Conservation (phyloP, 2,329 filamentous ascomycete species). For the Mariannaea elegans region DNA sequence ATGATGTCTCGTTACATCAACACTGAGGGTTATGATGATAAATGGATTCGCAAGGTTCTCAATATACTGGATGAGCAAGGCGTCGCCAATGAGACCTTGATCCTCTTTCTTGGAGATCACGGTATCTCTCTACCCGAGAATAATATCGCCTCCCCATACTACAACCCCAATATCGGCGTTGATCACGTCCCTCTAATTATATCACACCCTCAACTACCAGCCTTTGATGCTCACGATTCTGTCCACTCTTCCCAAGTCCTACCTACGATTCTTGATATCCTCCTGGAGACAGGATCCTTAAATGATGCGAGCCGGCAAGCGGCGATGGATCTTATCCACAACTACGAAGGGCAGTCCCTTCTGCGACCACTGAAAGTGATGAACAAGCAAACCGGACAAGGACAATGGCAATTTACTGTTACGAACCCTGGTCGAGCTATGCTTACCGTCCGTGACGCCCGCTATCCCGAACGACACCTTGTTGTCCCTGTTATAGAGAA, state of each 20-base stretch:
- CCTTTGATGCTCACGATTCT: constrained; percentile 34
- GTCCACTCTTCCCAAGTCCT: constrained; percentile 41
- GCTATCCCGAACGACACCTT: constrained; percentile 34
- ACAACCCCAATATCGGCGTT: constrained; percentile 37
- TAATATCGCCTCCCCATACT: constrained; percentile 36
- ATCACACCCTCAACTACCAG: constrained; percentile 40
- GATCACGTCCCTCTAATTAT: constrained; percentile 41
- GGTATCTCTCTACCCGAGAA: constrained; percentile 42
- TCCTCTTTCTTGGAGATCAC: constrained; percentile 43
- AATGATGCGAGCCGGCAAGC: constrained; percentile 22
- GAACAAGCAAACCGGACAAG: constrained; percentile 20
- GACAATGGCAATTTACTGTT: constrained; percentile 39
- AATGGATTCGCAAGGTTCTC: constrained; percentile 38
- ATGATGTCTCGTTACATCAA: constrained; percentile 36
- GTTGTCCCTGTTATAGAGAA: constrained; percentile 38
- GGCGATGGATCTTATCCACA: constrained; percentile 32
- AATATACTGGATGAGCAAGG: constrained; percentile 40
- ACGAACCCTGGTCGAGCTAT: constrained; percentile 40
- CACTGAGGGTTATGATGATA: constrained; percentile 39
- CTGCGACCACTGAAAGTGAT: constrained; percentile 28
- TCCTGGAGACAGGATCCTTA: constrained; percentile 39
- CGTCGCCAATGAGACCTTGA: constrained; percentile 42
- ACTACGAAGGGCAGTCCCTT: constrained; percentile 40
- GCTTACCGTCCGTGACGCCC: constrained; percentile 36
- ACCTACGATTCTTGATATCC: constrained; percentile 43